phyloP scores from a whole-genome alignment of 805 yeast species.

The Diddensiella caesifluorescens region DNA sequence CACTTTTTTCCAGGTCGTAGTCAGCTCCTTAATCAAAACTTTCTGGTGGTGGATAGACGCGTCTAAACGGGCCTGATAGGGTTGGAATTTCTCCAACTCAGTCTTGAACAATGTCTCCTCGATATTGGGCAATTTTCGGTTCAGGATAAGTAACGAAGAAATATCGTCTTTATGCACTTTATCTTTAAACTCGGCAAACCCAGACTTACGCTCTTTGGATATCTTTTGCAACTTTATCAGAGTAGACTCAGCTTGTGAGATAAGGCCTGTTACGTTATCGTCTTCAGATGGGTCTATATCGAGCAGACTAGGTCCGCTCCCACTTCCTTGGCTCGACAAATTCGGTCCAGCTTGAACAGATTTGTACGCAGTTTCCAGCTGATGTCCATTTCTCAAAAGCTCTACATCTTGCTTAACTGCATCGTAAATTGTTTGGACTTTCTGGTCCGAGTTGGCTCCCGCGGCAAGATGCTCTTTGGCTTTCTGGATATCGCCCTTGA shows the following conservation, averaged over 20 bases:
- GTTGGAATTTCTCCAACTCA: slow-evolving; percentile 72
- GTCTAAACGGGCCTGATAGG: slow-evolving; percentile 60
- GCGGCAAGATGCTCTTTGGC: slow-evolving; percentile 33
- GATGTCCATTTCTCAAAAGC: slow-evolving; percentile 37
- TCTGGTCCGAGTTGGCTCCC: slow-evolving; percentile 47
- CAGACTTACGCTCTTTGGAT: slow-evolving; percentile 56
- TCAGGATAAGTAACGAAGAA: slow-evolving; percentile 64
- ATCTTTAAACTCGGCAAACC: slow-evolving; percentile 60
- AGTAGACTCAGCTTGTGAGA: slow-evolving; percentile 50
- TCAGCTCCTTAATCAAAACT: slow-evolving; percentile 43
- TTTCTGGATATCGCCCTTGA: slow-evolving; percentile 26
- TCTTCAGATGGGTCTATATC: slow-evolving; percentile 58
- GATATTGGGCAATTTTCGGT: slow-evolving; percentile 51
- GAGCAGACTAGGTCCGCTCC: slow-evolving; percentile 43
- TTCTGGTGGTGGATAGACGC: slow-evolving; percentile 64
- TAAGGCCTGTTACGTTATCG: slow-evolving; percentile 32
- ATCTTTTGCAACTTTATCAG: slow-evolving; percentile 57
- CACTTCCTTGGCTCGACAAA: not conserved
- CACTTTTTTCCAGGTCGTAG: slow-evolving; percentile 42
- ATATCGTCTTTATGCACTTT: slow-evolving; percentile 79
- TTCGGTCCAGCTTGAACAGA: slow-evolving; percentile 11
- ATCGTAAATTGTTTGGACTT: slow-evolving; percentile 48
- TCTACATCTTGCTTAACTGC: slow-evolving; percentile 40
- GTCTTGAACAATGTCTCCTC: slow-evolving; percentile 57
- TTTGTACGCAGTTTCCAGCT: slow-evolving; percentile 34